Conservation (phyloP, 495 filamentous ascomycete species). For the Acidiella bohemica region DNA sequence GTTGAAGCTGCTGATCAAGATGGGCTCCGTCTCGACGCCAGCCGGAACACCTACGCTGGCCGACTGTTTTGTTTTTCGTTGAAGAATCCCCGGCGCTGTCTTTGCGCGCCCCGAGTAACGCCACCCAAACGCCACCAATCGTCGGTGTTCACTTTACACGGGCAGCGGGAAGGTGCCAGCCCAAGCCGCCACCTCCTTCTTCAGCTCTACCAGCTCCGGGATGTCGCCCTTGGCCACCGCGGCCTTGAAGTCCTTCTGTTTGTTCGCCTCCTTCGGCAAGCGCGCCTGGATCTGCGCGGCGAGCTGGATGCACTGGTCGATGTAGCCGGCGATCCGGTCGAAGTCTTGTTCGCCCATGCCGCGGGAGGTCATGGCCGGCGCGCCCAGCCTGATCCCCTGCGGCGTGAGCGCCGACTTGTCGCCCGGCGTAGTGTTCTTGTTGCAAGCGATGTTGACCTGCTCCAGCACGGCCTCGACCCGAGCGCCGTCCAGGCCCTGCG, state of each 20-base stretch:
- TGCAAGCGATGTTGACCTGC: conserved; percentile 85
- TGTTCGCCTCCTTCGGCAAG: conserved; percentile 93
- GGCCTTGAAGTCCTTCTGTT: conserved; percentile 97
- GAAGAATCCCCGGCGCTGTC: too few relatives aligned
- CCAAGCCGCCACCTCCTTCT: conserved; percentile 82
- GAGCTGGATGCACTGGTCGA: conserved; percentile 54
- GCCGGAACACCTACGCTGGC: conserved; percentile 6
- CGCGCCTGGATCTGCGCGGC: conserved; percentile 60
- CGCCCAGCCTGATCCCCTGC: conserved; percentile 81
- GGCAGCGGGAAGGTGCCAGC: conserved; percentile 86
- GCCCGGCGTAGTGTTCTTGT: conserved; percentile 97
- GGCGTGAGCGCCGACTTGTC: conserved; percentile 87
- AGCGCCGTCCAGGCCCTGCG: conserved; percentile 75
- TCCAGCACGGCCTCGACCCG: conserved; percentile 91
- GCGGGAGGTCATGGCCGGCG: conserved; percentile 89
- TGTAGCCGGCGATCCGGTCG: conserved; percentile 76
- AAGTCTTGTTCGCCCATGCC: conserved; percentile 92
- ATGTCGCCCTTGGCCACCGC: conserved; percentile 52
- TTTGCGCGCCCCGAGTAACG: too few relatives aligned
- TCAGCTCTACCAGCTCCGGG: conserved; percentile 62
- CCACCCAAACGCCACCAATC: too few relatives aligned
- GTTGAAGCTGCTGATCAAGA: not conserved
- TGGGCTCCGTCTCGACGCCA: too few relatives aligned
- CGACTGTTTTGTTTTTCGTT: too few relatives aligned
- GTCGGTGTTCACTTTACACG: conserved; percentile 34